Base-by-base conservation (phyloP, 768 basidiomycete species). In the Arthromyces matolae region DNA sequence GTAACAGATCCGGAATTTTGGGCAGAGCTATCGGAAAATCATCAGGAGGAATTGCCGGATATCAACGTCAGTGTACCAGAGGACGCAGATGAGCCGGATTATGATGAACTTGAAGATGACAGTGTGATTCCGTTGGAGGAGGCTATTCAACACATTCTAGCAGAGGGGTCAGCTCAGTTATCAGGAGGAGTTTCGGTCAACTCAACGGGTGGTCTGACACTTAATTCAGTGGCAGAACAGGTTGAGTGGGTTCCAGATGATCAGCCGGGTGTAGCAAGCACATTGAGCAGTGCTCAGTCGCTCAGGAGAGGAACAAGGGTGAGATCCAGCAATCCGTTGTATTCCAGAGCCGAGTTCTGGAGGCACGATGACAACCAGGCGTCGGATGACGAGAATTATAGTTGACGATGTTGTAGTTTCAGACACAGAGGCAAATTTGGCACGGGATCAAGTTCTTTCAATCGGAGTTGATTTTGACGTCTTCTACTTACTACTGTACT, bases 1-100 rank as follows among this genome's bases (percentile, higher is more conserved):
- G n/a, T n/a, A n/a, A 44, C 28, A 7, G 49, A 63, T 18, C 58
- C 61, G 0, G 31, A 19, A 20, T 58, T 63, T 20, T 58, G 45
- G 43, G 31, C 36, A 2, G 59, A 61, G 45, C 46, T 61, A 9
- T 19, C 23, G 8, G 5, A 25, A 12, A 24, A 22, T 8, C 5
- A 35, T n/a, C 13, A 14, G 20, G 45, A 38, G 34, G 13, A 5
- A 18, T 33, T n/a, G n/a, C n/a, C n/a, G n/a, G 32, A 13, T 14
- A 14, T 31, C 29, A 12, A 33, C 3, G 32, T 33, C 13, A 37
- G 9, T 14, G 8, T 47, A 47, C 45, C 45, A 23, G 45, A 47
- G 34, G 33, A 47, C 28, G 6, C 14, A 4, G 31, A 45, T 14
- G 44, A 45, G 10, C 8, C 10, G 10, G 44, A 37, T 4, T 4